A percentile compares a stretch with the other conserved stretches of the same genome.
phyloP scores from a whole-genome alignment of 805 yeast genomes.

The Wickerhamomyces pijperi region DNA sequence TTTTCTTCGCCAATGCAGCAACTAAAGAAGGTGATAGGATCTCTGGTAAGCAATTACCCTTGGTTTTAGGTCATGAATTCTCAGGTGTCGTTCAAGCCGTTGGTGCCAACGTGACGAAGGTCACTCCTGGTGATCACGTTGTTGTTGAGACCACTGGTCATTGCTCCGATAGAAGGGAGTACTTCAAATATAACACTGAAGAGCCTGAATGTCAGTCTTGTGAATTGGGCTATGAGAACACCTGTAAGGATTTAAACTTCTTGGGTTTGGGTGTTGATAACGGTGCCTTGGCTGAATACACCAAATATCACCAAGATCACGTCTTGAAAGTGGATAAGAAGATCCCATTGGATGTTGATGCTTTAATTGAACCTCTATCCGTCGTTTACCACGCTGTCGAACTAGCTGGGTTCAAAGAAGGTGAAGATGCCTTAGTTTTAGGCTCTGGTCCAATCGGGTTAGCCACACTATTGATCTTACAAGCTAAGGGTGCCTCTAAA shows the following conservation, averaged over 20 bases:
- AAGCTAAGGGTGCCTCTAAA: slow-evolving; percentile 34
- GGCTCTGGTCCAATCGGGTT: slow-evolving; percentile 60
- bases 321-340: slow-evolving; percentile 28
- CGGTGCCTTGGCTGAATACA: slow-evolving; percentile 36
- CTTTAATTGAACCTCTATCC: slow-evolving; percentile 45
- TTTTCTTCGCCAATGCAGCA: slow-evolving; percentile 44
- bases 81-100: slow-evolving; percentile 45
- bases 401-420: slow-evolving; percentile 31
- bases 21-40: slow-evolving; percentile 22
- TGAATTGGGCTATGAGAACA: slow-evolving; percentile 30
- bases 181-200: slow-evolving; percentile 11
- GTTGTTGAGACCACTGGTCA: slow-evolving; percentile 42
- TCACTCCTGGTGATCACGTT: slow-evolving; percentile 44
- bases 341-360: slow-evolving; percentile 41
- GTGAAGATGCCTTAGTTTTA: slow-evolving; percentile 36
- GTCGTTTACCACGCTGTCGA: slow-evolving; percentile 51
- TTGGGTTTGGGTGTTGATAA: slow-evolving; percentile 39
- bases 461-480: slow-evolving; percentile 41
- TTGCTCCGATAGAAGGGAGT: slow-evolving; percentile 26
- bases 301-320: slow-evolving; percentile 28
- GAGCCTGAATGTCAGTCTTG: slow-evolving; percentile 31
- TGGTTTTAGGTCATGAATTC: slow-evolving; percentile 53
- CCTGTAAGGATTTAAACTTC: slow-evolving; percentile 32
- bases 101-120: slow-evolving; percentile 37
- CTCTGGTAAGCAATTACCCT: slow-evolving; percentile 31